Base-by-base conservation (phyloP, 2,329 filamentous ascomycete genomes). In the Cytospora paraplurivora region DNA sequence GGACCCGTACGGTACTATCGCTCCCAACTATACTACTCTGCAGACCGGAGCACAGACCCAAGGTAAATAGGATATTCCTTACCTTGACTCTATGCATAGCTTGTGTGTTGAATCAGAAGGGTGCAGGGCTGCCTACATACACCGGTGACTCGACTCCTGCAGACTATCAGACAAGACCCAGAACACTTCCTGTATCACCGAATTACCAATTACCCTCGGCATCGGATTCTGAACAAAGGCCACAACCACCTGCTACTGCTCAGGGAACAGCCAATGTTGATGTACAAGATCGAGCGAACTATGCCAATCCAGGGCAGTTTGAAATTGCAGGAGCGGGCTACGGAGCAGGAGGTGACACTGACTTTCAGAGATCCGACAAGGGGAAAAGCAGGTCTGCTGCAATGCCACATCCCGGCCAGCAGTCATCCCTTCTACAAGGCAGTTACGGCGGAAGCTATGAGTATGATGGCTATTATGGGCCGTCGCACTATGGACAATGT, bases 1-100 rank as follows among this genome's bases (percentile, higher is more conserved):
- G 32, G 58, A 52, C 33, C 49, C 51, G 15, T 61, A 61, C 37
- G 37, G 44, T 15, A 53, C 51, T 19, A 41, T 34, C 10, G 10
- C 32, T 35, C 32, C 35, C 32, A 33, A 61, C 41, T 61, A 61
- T 53, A 44, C 51, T 4, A 61, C 52, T 47, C 33, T 44, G 12
- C 59, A 55, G 37, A 37, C 59, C 38, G 59, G 19, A 15, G 41
- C 38, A 15, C 47, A 19, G 33, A 35, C 33, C 19, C 51, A 17
- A 61, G 59, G 59, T 55, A 27, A 27, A 27, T 27, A 55, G 7
- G 59, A 21, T 21, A 21, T 19, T 19, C n/a, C 2, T 21, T 41
- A n/a, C 41, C 6, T 44, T 44, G 41, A 19, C 12, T 41, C 1
- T 19, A 44, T 19, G 17, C 41, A 47, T 17, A 4, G 12, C 7